Evolutionary conservation across 2,329 filamentous ascomycete species (phyloP).

Genomic region (Blastomyces silverae): DNA sequence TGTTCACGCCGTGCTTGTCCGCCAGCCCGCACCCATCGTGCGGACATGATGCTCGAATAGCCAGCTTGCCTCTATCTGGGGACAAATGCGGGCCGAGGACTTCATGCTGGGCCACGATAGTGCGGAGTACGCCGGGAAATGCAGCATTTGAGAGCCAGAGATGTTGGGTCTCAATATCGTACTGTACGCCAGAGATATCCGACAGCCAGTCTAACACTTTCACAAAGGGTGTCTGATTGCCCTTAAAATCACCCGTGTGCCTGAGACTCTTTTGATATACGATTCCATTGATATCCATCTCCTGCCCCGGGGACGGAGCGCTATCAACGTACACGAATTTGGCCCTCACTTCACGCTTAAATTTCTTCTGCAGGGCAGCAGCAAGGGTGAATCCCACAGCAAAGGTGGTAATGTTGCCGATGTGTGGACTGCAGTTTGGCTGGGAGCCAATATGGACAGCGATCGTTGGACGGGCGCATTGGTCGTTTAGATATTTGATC

Average conservation of each 20-base stretch:
- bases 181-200: neutral
- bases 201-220: neutral
- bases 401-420: neutral
- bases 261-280: neutral
- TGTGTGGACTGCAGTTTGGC: neutral
- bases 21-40: slow-evolving; percentile 20
- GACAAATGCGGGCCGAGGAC: neutral
- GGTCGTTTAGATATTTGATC: neutral
- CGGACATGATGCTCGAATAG: slow-evolving; percentile 19
- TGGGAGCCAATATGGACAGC: neutral
- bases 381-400: neutral
- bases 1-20: slow-evolving; percentile 22
- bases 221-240: neutral
- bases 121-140: neutral
- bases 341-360: neutral
- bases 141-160: neutral
- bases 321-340: neutral
- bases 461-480: neutral
- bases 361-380: neutral
- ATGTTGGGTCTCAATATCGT: neutral
- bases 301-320: neutral
- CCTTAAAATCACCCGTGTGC: neutral
- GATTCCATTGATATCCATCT: neutral
- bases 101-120: neutral
- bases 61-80: slow-evolving; percentile 17